These are phyloP conservation scores for Wickerhamiella kazuoi DNA, from an alignment of 805 yeast genomes.

Conservation along the genomic window DNA sequence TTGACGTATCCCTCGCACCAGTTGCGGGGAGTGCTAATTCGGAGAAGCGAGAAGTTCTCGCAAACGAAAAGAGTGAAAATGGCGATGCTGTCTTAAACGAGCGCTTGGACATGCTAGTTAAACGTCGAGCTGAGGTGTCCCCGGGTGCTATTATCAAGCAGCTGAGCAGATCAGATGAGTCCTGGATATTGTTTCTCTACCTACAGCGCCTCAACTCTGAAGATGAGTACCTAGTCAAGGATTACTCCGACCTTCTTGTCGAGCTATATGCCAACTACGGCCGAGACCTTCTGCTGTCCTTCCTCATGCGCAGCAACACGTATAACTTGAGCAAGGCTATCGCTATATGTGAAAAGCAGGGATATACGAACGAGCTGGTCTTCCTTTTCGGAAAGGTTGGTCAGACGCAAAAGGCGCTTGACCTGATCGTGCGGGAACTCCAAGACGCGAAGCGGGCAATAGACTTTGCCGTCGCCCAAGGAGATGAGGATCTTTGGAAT, in stretches of 20 bases:
- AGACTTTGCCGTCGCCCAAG: conserved; percentile 47
- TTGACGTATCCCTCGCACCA: no score
- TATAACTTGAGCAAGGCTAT: conserved; percentile 56
- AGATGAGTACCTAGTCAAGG: conserved; percentile 38
- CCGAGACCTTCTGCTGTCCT: conserved; percentile 36
- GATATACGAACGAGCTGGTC: conserved; percentile 53
- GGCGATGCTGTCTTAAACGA: conserved; percentile 2
- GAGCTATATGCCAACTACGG: conserved; percentile 47
- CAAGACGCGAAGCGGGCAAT: conserved; percentile 71
- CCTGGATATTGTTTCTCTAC: conserved; percentile 35
- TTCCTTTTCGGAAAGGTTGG: conserved; percentile 72
- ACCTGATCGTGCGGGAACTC: conserved; percentile 55
- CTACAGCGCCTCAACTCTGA: conserved; percentile 37
- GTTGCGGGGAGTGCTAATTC: no score
- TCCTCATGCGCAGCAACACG: conserved; percentile 36
- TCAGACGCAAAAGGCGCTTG: conserved; percentile 55
- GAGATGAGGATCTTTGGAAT: conserved; percentile 68
- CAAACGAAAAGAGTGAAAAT: no score
- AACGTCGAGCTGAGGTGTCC: conserved; percentile 27
- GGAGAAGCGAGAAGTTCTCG: no score
- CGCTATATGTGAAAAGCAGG: conserved; percentile 37
- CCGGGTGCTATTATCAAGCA: conserved; percentile 32
- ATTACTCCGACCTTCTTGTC: conserved; percentile 52
- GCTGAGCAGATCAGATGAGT: conserved; percentile 22
- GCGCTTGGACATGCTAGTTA: background rate